A percentile compares a stretch with the other conserved stretches of the same genome.
These are phyloP conservation scores for Davidsoniella virescens DNA, from an alignment of 2,329 filamentous ascomycete species.

Conservation along the genomic window DNA sequence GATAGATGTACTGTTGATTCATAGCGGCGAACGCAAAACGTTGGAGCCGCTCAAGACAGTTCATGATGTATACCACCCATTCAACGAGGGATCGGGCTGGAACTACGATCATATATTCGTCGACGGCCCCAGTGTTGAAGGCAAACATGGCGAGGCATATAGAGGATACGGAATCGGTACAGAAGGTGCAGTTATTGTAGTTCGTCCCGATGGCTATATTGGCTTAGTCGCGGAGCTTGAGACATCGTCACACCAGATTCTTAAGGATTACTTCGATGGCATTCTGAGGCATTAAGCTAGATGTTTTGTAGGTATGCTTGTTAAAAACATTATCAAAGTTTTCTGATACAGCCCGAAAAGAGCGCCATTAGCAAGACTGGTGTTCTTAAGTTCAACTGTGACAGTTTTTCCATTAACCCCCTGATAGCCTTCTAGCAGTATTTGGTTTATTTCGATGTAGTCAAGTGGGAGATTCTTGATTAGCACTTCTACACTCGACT, in stretches of 20 bases:
- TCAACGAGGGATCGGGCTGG: constrained; percentile 31
- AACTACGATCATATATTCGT: constrained; percentile 41
- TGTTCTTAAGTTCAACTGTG: too few species aligned
- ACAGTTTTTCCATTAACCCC: too few species aligned
- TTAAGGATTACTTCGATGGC: constrained; percentile 22
- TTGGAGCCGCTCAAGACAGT: constrained; percentile 37
- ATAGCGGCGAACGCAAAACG: constrained; percentile 33
- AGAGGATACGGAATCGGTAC: constrained; percentile 43
- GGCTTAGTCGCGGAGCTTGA: constrained; percentile 25
- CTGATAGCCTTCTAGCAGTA: too few species aligned
- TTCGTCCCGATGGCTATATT: constrained; percentile 54
- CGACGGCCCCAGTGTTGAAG: constrained; percentile 39
- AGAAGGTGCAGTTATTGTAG: constrained; percentile 39
- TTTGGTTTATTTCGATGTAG: too few species aligned
- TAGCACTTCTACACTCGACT: too few species aligned
- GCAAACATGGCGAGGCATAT: constrained; percentile 31
- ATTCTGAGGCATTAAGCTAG: constrained; percentile 9
- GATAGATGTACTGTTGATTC: constrained; percentile 45
- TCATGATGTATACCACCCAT: constrained; percentile 31
- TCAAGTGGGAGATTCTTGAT: too few species aligned
- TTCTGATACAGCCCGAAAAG: too few species aligned
- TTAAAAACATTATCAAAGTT: too few species aligned
- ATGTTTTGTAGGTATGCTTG: too few species aligned
- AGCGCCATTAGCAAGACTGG: too few species aligned
- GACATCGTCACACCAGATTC: constrained; percentile 25